Base-by-base conservation (phyloP, 2,329 filamentous ascomycete species). In the Paramyrothecium sp. region DNA sequence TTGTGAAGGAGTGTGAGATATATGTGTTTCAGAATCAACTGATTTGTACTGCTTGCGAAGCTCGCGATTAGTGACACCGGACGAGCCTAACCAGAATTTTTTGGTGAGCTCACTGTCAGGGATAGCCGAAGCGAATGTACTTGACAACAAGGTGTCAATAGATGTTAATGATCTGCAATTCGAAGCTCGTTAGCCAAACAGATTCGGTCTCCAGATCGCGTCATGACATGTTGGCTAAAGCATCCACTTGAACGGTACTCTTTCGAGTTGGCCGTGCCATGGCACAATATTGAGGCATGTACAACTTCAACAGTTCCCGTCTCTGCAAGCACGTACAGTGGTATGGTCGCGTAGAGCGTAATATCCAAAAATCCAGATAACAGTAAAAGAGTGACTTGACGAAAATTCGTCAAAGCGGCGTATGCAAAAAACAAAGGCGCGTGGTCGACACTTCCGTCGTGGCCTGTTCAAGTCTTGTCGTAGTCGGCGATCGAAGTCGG, bases 41-140 rank as follows among this genome's bases (percentile, higher is more conserved):
- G 52, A 62, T 54, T 58, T 51, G 12, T 49, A 23, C 19, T 23
- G 20, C n/a, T 19, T 5, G 38, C 13, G 38, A 44, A 44, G 41
- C 7, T n/a, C 16, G 47, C 20, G 47, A n/a, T 49, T 20, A 23
- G 47, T 20, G 20, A 49, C 17, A 44, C 38, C 13, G n/a, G 38
- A 30, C 26, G 5, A 12, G 38, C 13, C 38, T 44, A 17, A 19
- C 4, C 38, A 12, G 13, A 4, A 19, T 17, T 12, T 4, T 17
- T 19, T 17, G 38, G 38, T 19, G 38, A 16, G 38, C 71, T 69
- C 47, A 73, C 71, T 78, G 80, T 82, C 79, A 82, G 79, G 73
- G 70, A 66, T 64, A 67, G 67, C 70, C 73, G 65, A 65, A 84
- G 82, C 76, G 83, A 85, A 75, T 82, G 82, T 82, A 83, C 77